Percentiles rank a stretch among this genome's conserved stretches.
These are phyloP conservation scores for Arthrobotrys entomopaga DNA, from an alignment of 2,329 filamentous ascomycete genomes.

Conservation along the genomic window DNA sequence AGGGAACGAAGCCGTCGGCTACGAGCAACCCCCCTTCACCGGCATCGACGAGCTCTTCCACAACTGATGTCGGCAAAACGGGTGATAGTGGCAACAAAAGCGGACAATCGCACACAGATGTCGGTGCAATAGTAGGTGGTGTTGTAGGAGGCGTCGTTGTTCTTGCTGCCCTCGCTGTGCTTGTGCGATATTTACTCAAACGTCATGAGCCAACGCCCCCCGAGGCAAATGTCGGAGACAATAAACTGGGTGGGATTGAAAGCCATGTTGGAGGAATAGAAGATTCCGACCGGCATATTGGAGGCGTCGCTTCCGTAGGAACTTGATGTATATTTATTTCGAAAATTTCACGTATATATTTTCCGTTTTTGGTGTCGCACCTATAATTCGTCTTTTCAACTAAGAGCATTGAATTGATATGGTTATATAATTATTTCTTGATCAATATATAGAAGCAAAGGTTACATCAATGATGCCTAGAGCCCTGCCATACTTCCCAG, in stretches of 20 bases:
- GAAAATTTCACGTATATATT: too few relatives aligned
- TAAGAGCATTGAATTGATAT: too few relatives aligned
- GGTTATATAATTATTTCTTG: too few relatives aligned
- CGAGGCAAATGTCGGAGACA: background rate
- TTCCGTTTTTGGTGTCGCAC: too few relatives aligned
- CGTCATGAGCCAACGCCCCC: conserved; percentile 55
- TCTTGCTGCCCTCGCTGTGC: conserved; percentile 62
- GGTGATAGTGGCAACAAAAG: background rate
- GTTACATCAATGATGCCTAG: background rate
- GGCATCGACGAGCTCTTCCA: background rate
- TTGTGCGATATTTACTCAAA: conserved; percentile 63
- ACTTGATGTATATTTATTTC: too few relatives aligned
- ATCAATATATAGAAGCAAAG: too few relatives aligned
- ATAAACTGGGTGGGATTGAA: conserved; percentile 22
- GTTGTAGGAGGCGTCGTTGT: conserved; percentile 65
- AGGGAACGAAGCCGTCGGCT: conserved; percentile 16
- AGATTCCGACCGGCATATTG: conserved; percentile 13
- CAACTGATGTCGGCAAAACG: background rate
- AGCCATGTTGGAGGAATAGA: conserved; percentile 28
- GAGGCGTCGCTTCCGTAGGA: background rate
- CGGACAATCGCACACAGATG: conserved; percentile 56
- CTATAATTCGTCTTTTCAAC: too few relatives aligned
- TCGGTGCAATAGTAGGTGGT: conserved; percentile 66
- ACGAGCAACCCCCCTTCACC: conserved; percentile 1
- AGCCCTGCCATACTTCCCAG: conserved; percentile 15